phyloP scores from a whole-genome alignment of 306 rosid species.

The Trifolium subterraneum region DNA sequence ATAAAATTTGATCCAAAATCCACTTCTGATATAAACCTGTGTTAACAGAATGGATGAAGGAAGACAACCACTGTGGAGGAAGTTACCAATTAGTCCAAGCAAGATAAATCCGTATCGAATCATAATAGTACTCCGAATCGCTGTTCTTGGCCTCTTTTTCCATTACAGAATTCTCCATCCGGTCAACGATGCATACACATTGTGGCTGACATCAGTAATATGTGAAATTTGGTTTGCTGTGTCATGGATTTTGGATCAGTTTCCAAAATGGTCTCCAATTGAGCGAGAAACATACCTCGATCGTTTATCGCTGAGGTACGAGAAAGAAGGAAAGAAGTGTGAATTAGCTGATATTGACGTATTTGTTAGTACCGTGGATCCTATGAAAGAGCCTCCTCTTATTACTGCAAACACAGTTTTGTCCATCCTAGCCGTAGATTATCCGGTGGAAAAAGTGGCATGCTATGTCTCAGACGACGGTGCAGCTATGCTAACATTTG shows the following conservation, averaged over 20 bases:
- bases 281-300: constrained; percentile 91
- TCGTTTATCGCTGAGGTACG: constrained; percentile 85
- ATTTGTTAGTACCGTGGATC: constrained; percentile 96
- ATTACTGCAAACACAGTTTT: constrained; percentile 92
- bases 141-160: constrained; percentile 75
- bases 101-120: constrained; percentile 88
- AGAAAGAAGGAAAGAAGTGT: constrained; percentile 90
- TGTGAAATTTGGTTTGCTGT: constrained; percentile 97
- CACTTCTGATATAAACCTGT: no score
- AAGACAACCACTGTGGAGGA: constrained; percentile 87
- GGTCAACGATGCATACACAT: constrained; percentile 72
- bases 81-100: constrained; percentile 85
- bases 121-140: constrained; percentile 73
- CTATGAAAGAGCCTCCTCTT: constrained; percentile 92
- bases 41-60: constrained; percentile 89
- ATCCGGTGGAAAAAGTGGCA: constrained; percentile 86
- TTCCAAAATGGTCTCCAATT: constrained; percentile 89
- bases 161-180: constrained; percentile 93
- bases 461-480: constrained; percentile 97
- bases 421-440: constrained; percentile 91
- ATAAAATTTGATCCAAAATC: no score
- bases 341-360: constrained; percentile 73
- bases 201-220: constrained; percentile 89
- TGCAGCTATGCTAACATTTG: constrained; percentile 96
- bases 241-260: constrained; percentile 92